Percentiles rank a stretch among this genome's conserved stretches.
These are phyloP conservation scores for Apiospora pterosperma DNA, from an alignment of 2,329 filamentous ascomycete genomes.

Conservation along the genomic window DNA sequence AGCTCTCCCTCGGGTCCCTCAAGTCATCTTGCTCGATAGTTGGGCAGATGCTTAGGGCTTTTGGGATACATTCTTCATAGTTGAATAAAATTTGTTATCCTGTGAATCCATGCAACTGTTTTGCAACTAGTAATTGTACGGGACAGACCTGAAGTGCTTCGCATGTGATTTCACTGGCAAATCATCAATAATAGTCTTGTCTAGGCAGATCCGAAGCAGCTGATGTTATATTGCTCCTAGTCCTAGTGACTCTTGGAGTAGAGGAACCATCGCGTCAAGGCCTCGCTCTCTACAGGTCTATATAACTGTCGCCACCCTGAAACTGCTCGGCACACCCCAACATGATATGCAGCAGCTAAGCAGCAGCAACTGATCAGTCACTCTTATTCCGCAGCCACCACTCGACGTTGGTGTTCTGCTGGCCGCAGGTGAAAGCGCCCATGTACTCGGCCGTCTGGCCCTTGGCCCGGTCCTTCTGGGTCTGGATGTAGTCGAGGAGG, in stretches of 20 bases:
- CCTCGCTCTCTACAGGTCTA: background rate
- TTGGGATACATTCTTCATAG: conserved; percentile 17
- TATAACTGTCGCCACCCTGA: background rate
- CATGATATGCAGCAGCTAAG: background rate
- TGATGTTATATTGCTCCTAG: background rate
- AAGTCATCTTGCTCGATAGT: conserved; percentile 14
- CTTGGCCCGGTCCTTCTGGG: background rate
- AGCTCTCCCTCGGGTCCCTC: conserved; percentile 4
- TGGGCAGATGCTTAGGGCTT: conserved; percentile 22
- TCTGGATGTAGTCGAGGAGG: background rate
- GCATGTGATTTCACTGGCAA: no score
- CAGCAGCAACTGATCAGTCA: background rate
- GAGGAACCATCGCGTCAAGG: background rate
- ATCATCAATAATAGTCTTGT: background rate
- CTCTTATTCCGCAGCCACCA: background rate
- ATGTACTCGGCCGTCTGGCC: background rate
- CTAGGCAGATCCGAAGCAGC: background rate
- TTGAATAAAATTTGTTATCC: background rate
- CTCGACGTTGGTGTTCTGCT: background rate
- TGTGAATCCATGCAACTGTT: no score
- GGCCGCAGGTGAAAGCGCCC: background rate
- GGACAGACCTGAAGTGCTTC: no score
- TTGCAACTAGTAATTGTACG: no score
- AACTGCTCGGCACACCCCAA: background rate
- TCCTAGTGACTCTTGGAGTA: background rate